Conservation (phyloP, 768 basidiomycete species). For the Pleurotus sapidus region DNA sequence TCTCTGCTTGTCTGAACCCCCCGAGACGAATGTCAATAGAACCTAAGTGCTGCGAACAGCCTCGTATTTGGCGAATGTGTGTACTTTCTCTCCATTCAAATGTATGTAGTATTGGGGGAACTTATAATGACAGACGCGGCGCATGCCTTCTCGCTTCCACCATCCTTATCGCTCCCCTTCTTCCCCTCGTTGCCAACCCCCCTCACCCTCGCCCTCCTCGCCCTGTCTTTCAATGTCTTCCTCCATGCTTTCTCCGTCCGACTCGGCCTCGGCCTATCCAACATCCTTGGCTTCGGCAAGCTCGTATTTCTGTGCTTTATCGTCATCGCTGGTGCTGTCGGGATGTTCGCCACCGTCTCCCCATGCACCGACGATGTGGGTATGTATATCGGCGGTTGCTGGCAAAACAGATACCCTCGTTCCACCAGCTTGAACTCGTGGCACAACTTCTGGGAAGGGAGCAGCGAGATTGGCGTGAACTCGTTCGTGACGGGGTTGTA, state of each 20-base stretch:
- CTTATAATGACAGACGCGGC: slow-evolving; percentile 46
- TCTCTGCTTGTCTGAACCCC: no score
- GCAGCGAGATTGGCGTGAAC: slow-evolving; percentile 44
- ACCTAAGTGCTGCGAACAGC: slow-evolving; percentile 40
- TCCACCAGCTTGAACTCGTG: slow-evolving; percentile 23
- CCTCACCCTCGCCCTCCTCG: slow-evolving; percentile 52
- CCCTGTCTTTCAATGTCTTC: slow-evolving; percentile 53
- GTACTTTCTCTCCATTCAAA: slow-evolving; percentile 6
- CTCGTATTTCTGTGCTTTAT: slow-evolving; percentile 52
- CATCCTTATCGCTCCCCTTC: slow-evolving; percentile 39
- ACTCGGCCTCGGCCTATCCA: slow-evolving; percentile 38
- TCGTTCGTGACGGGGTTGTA: slow-evolving; percentile 64
- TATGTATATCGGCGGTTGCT: slow-evolving; percentile 48
- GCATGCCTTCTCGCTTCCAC: slow-evolving; percentile 47
- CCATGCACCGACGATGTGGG: slow-evolving; percentile 34
- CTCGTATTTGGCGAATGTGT: slow-evolving; percentile 75
- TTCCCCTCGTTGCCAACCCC: slow-evolving; percentile 42
- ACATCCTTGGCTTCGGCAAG: slow-evolving; percentile 60
- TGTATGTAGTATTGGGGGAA: no score
- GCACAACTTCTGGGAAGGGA: slow-evolving; percentile 63
- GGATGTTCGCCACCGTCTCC: slow-evolving; percentile 46
- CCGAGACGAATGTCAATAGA: neutral
- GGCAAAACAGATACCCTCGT: no score
- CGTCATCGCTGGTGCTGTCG: slow-evolving; percentile 49
- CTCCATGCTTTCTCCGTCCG: slow-evolving; percentile 53